Evolutionary conservation across 106 monocot genomes (phyloP).

Genomic region (Acorus calamus): DNA sequence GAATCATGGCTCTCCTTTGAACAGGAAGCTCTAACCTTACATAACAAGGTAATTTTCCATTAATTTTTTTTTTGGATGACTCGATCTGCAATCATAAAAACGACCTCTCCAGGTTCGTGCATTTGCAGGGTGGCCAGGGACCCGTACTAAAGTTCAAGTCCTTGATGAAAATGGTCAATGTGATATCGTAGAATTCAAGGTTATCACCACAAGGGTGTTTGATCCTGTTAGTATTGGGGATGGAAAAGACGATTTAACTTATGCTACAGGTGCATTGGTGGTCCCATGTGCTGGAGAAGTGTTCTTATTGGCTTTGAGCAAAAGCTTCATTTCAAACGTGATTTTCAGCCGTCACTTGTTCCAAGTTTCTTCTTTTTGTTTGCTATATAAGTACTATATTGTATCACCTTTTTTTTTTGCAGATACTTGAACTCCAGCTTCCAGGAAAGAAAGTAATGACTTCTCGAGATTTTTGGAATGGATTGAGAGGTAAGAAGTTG

Average conservation of each 20-base stretch:
- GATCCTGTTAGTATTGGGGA: slow-evolving; percentile 3
- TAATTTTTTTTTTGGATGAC: neutral
- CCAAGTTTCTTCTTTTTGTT: neutral
- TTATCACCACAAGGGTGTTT: slow-evolving; percentile 59
- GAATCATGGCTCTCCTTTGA: slow-evolving; percentile 78
- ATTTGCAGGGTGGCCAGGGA: slow-evolving; percentile 98
- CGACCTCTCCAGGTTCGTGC: slow-evolving; percentile 73
- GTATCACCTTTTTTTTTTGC: neutral
- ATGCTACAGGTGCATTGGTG: slow-evolving; percentile 39
- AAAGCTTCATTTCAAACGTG: neutral
- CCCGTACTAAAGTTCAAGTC: slow-evolving; percentile 60
- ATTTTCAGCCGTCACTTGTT: neutral
- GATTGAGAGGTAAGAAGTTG: slow-evolving; percentile 74
- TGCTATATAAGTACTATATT: no score
- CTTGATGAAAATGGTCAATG: slow-evolving; percentile 16
- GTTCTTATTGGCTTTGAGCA: neutral
- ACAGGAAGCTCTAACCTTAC: slow-evolving; percentile 57
- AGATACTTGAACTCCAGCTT: slow-evolving; percentile 82
- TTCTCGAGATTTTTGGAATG: slow-evolving; percentile 84
- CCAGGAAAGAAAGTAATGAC: slow-evolving; percentile 88
- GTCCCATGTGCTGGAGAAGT: slow-evolving; percentile 49
- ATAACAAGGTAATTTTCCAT: slow-evolving; percentile 64
- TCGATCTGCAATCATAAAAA: slow-evolving; percentile 15
- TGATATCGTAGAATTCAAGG: slow-evolving; percentile 52
- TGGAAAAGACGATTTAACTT: slow-evolving; percentile 56